Base-by-base conservation (phyloP, 768 basidiomycete genomes). In the Sistotremastrum suecicum region DNA sequence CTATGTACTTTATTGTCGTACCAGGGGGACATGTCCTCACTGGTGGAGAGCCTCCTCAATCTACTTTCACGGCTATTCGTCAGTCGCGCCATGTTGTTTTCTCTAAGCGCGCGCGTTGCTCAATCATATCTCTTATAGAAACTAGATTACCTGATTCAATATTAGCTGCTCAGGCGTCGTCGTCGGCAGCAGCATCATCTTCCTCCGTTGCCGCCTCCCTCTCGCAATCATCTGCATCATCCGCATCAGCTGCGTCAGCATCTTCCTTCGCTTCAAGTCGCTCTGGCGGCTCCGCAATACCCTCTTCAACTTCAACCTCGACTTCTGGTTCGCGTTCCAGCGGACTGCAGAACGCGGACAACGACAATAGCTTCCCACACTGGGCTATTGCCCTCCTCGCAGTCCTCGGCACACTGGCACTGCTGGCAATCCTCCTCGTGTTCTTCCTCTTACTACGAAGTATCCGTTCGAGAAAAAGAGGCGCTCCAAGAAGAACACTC, bases 351-450 rank as follows among this genome's bases (percentile, higher is more conserved):
- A 52, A 57, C 42, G 49, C 56, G 11, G 46, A 47, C 31, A 52
- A 55, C 43, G 56, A 51, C 46, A 57, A 69, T 10, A 54, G 66
- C 34, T 90, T 90, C 58, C 89, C 87, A 6, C 76, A 76, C 57
- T 91, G 87, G 89, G 90, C 85, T 7, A 92, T 92, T 55, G 87
- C 91, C 44, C 81, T 91, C 51, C 85, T 91, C 44, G 82, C 81
- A 41, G 74, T 91, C 37, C 75, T 92, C 29, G 88, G 86, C 29
- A 81, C 89, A 64, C 68, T 90, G 49, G 86, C 88, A 46, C 78
- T 90, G 50, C 70, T 76, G 38, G 76, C 82, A 9, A 66, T 74
- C 4, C 76, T 80, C 52, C 60, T 81, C 43, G 72, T 87, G 44
- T 65, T 69, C 35, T 88, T 86, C 68, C 63, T 88, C 60, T 71